Conservation (phyloP, 192 early-diverging fungal genomes). For the Thoreauomyces humboldtii region DNA sequence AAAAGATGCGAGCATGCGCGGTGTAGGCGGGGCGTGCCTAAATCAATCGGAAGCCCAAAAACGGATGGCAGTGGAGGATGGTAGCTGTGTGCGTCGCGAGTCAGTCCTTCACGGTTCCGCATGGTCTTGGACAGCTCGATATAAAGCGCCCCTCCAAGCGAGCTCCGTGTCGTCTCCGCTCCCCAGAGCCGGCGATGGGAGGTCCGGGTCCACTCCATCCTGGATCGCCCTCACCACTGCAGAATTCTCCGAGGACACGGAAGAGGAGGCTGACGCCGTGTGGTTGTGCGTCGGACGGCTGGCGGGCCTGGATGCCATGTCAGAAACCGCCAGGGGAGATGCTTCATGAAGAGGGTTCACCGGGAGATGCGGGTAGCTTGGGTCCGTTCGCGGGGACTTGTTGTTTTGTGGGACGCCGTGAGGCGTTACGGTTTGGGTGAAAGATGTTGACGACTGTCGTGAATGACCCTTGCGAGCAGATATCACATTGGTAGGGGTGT, state of each 20-base stretch:
- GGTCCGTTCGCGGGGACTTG: too few relatives aligned
- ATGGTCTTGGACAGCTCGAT: conserved; percentile 14
- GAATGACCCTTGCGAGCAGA: too few relatives aligned
- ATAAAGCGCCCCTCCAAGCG: conserved; percentile 20
- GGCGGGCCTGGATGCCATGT: neutral
- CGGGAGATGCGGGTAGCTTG: neutral
- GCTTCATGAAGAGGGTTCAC: neutral
- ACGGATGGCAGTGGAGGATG: too few relatives aligned
- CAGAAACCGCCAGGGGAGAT: neutral
- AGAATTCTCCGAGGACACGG: neutral
- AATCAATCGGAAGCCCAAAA: too few relatives aligned
- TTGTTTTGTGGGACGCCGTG: too few relatives aligned
- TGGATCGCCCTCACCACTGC: conserved; percentile 26
- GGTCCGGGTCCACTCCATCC: conserved; percentile 13
- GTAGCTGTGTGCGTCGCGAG: too few relatives aligned
- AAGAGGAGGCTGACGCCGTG: neutral
- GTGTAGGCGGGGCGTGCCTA: too few relatives aligned
- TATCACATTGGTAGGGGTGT: too few relatives aligned
- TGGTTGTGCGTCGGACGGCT: neutral
- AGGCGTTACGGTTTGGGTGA: too few relatives aligned
- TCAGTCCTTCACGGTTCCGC: too few relatives aligned
- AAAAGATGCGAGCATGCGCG: too few relatives aligned
- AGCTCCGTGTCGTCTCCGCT: neutral
- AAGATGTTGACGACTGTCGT: too few relatives aligned
- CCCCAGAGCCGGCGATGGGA: conserved; percentile 7